A percentile compares a stretch with the other conserved stretches of the same genome.
Evolutionary conservation across 78 protist genomes (phyloP).

Genomic region (Chrysochromulina tobinii): DNA sequence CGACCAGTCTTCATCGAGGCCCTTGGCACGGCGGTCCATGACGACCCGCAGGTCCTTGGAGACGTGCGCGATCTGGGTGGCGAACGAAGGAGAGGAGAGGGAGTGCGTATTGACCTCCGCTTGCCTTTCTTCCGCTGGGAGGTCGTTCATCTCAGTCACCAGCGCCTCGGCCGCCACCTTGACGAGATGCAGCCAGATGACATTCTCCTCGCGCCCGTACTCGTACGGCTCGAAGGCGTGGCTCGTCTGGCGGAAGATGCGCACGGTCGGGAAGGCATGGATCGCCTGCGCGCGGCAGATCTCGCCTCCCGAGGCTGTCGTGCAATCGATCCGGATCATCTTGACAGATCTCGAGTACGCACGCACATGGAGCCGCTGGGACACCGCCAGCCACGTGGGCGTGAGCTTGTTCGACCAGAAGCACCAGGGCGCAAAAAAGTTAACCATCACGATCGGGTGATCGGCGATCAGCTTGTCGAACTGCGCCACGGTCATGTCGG

Average conservation of each 20-base stretch:
- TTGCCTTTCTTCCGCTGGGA: not conserved
- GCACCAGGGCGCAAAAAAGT: constrained; percentile 33
- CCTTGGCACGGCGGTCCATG: not conserved
- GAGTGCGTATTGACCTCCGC: not conserved
- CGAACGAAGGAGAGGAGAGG: too few relatives aligned
- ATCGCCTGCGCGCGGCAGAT: not conserved
- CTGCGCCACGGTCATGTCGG: not conserved
- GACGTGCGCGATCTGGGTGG: not conserved
- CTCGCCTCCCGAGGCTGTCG: not conserved
- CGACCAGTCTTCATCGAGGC: constrained; percentile 17
- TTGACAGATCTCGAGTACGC: not conserved
- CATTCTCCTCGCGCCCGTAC: constrained; percentile 19
- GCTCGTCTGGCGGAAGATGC: not conserved
- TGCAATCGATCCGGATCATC: not conserved
- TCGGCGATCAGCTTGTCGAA: not conserved
- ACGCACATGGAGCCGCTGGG: not conserved
- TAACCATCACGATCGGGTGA: not conserved
- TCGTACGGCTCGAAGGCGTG: constrained; percentile 6
- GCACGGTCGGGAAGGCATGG: constrained; percentile 10
- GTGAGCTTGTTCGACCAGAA: not conserved
- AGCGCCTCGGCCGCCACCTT: constrained; percentile 18
- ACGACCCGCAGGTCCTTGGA: not conserved
- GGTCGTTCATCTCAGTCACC: not conserved
- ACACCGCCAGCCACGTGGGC: not conserved
- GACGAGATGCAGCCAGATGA: constrained; percentile 11